Evolutionary conservation across 202 grass and related monocot species (phyloP).

Genomic region (Carex arenaria): DNA sequence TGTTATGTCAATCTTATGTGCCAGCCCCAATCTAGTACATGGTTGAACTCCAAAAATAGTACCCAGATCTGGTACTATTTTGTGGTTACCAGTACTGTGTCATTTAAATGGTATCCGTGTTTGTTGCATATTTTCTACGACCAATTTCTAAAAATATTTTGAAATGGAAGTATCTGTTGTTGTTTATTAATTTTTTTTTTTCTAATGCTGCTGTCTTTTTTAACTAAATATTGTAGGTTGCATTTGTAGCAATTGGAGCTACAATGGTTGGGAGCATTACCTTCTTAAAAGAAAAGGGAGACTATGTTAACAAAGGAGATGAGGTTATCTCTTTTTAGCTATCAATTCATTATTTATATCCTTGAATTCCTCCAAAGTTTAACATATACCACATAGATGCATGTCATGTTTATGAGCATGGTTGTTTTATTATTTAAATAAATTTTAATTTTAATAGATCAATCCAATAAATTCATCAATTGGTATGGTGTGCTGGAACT

Average conservation of each 20-base stretch:
- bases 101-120: not conserved
- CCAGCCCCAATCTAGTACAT: not conserved
- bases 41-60: not conserved
- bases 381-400: not conserved
- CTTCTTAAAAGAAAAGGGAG: constrained; percentile 62
- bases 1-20: not conserved
- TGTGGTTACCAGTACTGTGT: not conserved
- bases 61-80: not conserved
- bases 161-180: not conserved
- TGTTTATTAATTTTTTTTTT: not conserved
- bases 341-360: not conserved
- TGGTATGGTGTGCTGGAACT: not conserved
- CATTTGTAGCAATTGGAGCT: constrained; percentile 93
- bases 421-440: not conserved
- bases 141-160: not conserved
- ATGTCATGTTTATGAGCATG: not conserved
- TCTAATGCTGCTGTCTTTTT: not conserved
- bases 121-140: not conserved
- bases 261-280: constrained; percentile 97
- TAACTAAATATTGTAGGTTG: constrained; percentile 48
- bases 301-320: constrained; percentile 80
- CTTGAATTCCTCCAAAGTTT: not conserved
- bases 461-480: not conserved
- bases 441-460: constrained; percentile 5
- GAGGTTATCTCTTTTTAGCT: constrained; percentile 46